phyloP scores from a whole-genome alignment of 2,329 filamentous ascomycete genomes.

The Epichloe gansuensis region DNA sequence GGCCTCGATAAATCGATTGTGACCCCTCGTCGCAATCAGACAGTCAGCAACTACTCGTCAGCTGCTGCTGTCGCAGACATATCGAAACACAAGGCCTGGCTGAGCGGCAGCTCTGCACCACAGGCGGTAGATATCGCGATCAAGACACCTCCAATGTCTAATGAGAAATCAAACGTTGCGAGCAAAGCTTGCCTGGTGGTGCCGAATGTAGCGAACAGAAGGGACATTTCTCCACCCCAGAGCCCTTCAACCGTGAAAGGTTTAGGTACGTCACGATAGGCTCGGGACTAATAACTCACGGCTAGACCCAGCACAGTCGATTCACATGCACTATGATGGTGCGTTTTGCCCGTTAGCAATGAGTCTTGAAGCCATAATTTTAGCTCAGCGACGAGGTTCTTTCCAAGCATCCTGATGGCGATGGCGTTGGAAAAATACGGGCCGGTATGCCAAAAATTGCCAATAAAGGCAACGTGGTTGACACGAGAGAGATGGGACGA shows the following conservation, averaged over 20 bases:
- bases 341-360: too few species aligned
- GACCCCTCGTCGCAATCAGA: background rate
- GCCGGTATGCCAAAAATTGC: too few species aligned
- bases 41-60: background rate
- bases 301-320: background rate
- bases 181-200: background rate
- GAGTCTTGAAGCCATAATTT: too few species aligned
- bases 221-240: background rate
- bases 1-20: background rate
- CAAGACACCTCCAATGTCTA: background rate
- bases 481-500: too few species aligned
- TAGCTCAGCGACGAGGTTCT: too few species aligned
- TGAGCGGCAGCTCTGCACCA: background rate
- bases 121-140: background rate
- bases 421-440: too few species aligned
- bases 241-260: background rate
- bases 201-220: background rate
- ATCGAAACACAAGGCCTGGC: conserved; percentile 2
- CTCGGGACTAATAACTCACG: background rate
- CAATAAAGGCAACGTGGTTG: too few species aligned
- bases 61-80: background rate
- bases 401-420: too few species aligned
- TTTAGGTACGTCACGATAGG: conserved; percentile 11
- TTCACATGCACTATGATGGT: background rate
- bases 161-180: background rate